phyloP scores from a whole-genome alignment of 2,329 filamentous ascomycete species.

The Fusarium citri region DNA sequence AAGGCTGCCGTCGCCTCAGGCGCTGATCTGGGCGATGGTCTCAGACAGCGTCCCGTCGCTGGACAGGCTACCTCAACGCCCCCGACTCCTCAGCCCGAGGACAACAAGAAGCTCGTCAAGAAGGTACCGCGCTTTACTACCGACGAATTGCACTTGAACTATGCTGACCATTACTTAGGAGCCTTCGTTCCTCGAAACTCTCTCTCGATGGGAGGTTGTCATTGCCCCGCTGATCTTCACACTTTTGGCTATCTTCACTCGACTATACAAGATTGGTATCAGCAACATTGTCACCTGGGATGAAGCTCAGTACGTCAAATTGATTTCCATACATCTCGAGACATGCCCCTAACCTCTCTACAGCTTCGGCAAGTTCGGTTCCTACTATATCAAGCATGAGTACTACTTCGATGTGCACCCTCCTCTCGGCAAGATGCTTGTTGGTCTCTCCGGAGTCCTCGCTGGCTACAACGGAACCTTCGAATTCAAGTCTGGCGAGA shows the following conservation, averaged over 20 bases:
- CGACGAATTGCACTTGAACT: not conserved
- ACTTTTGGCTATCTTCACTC: slow-evolving; percentile 72
- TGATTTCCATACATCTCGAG: not conserved
- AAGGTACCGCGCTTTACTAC: slow-evolving; percentile 58
- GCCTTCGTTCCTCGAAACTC: slow-evolving; percentile 69
- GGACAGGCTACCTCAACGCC: slow-evolving; percentile 52
- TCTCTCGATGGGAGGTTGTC: slow-evolving; percentile 73
- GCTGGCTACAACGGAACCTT: slow-evolving; percentile 99
- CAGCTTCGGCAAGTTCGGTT: slow-evolving; percentile 96
- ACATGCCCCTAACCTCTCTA: slow-evolving; percentile 36
- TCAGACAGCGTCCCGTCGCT: slow-evolving; percentile 65
- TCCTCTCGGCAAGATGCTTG: slow-evolving; percentile 97
- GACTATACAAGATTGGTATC: slow-evolving; percentile 76
- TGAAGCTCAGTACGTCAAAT: slow-evolving; percentile 68
- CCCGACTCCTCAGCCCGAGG: slow-evolving; percentile 60
- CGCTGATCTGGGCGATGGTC: slow-evolving; percentile 67
- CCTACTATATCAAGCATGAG: slow-evolving; percentile 98
- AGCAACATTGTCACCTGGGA: slow-evolving; percentile 76
- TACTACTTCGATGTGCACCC: slow-evolving; percentile 97
- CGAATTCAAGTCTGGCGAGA: slow-evolving; percentile 99
- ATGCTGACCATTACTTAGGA: slow-evolving; percentile 52
- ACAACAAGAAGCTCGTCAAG: slow-evolving; percentile 69
- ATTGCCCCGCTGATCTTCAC: slow-evolving; percentile 72
- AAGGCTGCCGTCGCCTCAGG: slow-evolving; percentile 69
- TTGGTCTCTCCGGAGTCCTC: slow-evolving; percentile 93